Evolutionary conservation across 352 stramenopile genomes (phyloP).

Genomic region (Phytophthora citricola): DNA sequence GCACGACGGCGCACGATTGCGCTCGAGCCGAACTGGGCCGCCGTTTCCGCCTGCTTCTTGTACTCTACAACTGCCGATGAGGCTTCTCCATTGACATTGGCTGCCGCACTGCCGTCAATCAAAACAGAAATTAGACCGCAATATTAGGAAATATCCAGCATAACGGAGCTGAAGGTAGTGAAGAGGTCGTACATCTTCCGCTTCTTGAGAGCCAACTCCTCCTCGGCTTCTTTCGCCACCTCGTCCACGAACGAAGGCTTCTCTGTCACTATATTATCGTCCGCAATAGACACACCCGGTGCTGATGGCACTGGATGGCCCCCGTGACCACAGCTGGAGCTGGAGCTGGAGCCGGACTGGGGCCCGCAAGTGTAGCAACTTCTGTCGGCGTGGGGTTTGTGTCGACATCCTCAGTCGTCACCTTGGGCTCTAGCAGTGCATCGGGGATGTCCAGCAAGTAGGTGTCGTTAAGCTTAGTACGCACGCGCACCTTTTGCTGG

Average conservation of each 20-base stretch:
- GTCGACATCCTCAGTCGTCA: conserved; percentile 8
- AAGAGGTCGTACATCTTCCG: conserved; percentile 49
- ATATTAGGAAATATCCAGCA: conserved; percentile 6
- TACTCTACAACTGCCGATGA: conserved; percentile 63
- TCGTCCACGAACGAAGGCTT: conserved; percentile 56
- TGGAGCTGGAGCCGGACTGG: conserved; percentile 6
- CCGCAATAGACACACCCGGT: conserved; percentile 27
- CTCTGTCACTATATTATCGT: conserved; percentile 15
- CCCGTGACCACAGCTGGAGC: conserved; percentile 14
- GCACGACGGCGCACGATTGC: conserved; percentile 81
- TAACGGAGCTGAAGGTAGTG: not conserved
- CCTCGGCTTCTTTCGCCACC: conserved; percentile 63
- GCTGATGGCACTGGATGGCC: conserved; percentile 25
- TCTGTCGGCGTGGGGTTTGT: conserved; percentile 15
- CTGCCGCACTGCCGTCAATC: conserved; percentile 21
- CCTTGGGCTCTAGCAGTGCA: conserved; percentile 54
- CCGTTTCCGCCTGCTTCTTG: conserved; percentile 59
- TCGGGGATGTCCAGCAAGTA: conserved; percentile 65
- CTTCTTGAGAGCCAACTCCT: conserved; percentile 52
- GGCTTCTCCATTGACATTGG: conserved; percentile 28
- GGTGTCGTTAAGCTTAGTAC: conserved; percentile 64
- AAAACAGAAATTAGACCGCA: not conserved
- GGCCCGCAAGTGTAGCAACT: not conserved
- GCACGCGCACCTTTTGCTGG: conserved; percentile 79
- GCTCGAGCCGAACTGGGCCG: conserved; percentile 59